phyloP scores from a whole-genome alignment of 1,139 yeast species.

The Geotrichum aggregatum region DNA sequence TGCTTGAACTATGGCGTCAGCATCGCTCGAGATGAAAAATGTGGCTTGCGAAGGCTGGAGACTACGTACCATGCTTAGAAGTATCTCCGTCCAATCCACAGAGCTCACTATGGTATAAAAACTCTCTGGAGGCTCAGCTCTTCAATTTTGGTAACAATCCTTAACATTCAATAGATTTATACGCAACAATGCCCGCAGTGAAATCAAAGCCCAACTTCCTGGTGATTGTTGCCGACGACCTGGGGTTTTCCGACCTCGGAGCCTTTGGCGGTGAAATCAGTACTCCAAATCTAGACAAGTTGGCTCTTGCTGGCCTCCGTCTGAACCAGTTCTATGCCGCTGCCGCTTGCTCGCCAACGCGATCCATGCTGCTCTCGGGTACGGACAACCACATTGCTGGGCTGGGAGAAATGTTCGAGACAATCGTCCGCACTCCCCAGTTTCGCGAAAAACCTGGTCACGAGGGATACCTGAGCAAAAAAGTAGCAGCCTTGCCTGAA shows the following conservation, averaged over 20 bases:
- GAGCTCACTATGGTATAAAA: too few relatives aligned
- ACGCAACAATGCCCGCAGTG: background rate
- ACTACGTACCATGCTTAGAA: too few relatives aligned
- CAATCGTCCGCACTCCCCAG: constrained; percentile 33
- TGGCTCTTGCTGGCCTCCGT: constrained; percentile 47
- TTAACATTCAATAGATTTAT: too few relatives aligned
- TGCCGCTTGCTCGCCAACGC: constrained; percentile 61
- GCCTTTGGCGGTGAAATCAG: constrained; percentile 58
- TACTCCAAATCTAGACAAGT: constrained; percentile 50
- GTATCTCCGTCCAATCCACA: too few relatives aligned
- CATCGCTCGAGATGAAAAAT: background rate
- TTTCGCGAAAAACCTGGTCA: constrained; percentile 48
- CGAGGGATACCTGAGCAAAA: constrained; percentile 52
- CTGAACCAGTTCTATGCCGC: constrained; percentile 62
- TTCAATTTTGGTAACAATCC: too few relatives aligned
- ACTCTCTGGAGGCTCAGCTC: too few relatives aligned
- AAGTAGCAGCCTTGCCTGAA: constrained; percentile 54
- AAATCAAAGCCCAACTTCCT: constrained; percentile 44
- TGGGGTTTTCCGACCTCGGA: constrained; percentile 56
- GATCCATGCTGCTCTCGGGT: constrained; percentile 59
- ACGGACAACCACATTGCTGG: constrained; percentile 63
- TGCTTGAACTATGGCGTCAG: constrained; percentile 3
- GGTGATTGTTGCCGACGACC: constrained; percentile 58
- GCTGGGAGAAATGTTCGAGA: constrained; percentile 57
- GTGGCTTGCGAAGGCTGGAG: background rate